Percentiles rank a stretch among this genome's conserved stretches.
These are phyloP conservation scores for Alternaria sp. DNA, from an alignment of 2,329 filamentous ascomycete genomes.

Conservation along the genomic window DNA sequence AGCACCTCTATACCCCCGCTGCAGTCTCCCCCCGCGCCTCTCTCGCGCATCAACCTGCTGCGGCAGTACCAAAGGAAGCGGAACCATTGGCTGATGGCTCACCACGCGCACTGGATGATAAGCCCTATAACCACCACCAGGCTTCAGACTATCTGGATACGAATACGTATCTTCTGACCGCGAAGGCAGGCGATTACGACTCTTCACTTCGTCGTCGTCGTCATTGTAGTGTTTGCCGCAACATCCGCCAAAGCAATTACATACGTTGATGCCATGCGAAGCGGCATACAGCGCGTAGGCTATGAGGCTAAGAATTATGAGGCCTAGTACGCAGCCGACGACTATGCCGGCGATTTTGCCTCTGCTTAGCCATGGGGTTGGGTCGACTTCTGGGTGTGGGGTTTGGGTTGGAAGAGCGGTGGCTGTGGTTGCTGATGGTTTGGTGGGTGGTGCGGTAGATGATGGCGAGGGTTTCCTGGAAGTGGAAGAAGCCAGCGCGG, in stretches of 20 bases:
- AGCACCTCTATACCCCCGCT: not conserved
- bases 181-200: not conserved
- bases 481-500: not conserved
- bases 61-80: not conserved
- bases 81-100: not conserved
- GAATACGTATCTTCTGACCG: slow-evolving; percentile 7
- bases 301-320: slow-evolving; percentile 10
- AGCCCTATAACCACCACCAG: not conserved
- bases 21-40: not conserved
- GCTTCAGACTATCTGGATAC: not conserved
- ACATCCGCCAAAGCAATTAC: slow-evolving; percentile 14
- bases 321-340: slow-evolving; percentile 10
- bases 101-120: slow-evolving; percentile 1
- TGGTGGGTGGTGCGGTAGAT: not conserved
- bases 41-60: not conserved
- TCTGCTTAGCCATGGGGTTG: slow-evolving; percentile 3
- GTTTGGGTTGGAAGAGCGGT: not conserved
- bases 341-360: slow-evolving; percentile 7
- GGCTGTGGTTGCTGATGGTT: not conserved
- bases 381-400: not conserved
- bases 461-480: not conserved
- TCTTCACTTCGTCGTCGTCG: not conserved
- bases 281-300: slow-evolving; percentile 5
- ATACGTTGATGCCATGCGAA: slow-evolving; percentile 18
- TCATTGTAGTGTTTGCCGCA: not conserved